Conservation (phyloP, 2,329 filamentous ascomycete species). For the Metarhizium rileyi region DNA sequence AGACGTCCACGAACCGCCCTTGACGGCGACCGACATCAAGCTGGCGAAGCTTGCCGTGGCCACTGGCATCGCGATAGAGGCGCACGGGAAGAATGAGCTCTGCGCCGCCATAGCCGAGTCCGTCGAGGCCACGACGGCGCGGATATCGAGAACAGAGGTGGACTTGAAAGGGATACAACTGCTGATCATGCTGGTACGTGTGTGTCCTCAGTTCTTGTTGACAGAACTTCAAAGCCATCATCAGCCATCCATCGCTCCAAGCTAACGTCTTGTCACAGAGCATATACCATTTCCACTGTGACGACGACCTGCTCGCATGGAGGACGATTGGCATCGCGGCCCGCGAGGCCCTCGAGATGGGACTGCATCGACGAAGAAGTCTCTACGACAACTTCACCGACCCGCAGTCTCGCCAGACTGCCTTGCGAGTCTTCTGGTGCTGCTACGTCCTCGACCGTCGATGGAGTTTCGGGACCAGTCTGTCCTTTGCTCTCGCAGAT, state of each 20-base stretch:
- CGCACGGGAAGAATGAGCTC: conserved; percentile 19
- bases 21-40: conserved; percentile 19
- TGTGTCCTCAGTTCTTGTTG: not conserved
- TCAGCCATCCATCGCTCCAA: too few species aligned
- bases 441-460: conserved; percentile 41
- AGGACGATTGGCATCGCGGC: conserved; percentile 36
- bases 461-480: conserved; percentile 41
- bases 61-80: conserved; percentile 22
- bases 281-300: conserved; percentile 34
- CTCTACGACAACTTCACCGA: conserved; percentile 29
- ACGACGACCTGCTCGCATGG: conserved; percentile 40
- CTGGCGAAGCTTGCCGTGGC: conserved; percentile 25
- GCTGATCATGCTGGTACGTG: conserved; percentile 19
- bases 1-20: not conserved
- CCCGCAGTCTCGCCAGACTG: conserved; percentile 18
- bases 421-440: conserved; percentile 36
- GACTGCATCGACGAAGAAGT: conserved; percentile 35
- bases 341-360: conserved; percentile 36
- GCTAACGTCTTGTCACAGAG: conserved; percentile 15
- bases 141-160: conserved; percentile 19
- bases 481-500: conserved; percentile 38
- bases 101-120: conserved; percentile 19
- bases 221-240: not conserved
- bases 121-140: conserved; percentile 18
- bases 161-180: conserved; percentile 25